Percentiles rank a stretch among this genome's conserved stretches.
These are phyloP conservation scores for Xylaria sp. DNA, from an alignment of 2,329 filamentous ascomycete genomes.

Conservation along the genomic window DNA sequence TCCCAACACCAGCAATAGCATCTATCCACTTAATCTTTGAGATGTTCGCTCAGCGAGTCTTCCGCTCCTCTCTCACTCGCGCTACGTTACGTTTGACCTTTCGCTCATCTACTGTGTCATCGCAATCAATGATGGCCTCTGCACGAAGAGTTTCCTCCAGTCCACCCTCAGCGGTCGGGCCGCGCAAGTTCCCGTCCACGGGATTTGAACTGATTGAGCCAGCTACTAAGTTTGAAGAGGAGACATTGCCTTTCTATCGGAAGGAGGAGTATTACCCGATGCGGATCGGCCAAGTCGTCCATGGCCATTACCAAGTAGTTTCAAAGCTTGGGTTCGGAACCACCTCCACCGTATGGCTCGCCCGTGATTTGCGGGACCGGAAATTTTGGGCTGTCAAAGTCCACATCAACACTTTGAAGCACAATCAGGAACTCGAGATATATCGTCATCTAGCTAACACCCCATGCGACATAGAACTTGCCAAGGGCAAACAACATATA, in stretches of 20 bases:
- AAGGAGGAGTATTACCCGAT: conserved; percentile 15
- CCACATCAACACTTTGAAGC: conserved; percentile 10
- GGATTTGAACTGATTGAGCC: conserved; percentile 10
- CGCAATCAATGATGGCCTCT: not conserved
- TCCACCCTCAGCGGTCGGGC: not conserved
- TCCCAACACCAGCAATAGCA: no score
- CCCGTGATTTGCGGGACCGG: conserved; percentile 11
- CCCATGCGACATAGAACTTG: not conserved
- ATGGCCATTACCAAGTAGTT: conserved; percentile 10
- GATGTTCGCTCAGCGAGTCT: conserved; percentile 7
- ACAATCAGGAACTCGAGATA: conserved; percentile 15
- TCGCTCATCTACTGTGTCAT: not conserved
- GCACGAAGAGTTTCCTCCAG: conserved; percentile 5
- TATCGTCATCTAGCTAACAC: not conserved
- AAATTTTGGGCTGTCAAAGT: conserved; percentile 14
- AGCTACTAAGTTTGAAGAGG: conserved; percentile 8
- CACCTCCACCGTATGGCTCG: conserved; percentile 18
- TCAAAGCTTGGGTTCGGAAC: conserved; percentile 16
- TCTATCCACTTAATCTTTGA: not conserved
- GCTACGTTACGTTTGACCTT: not conserved
- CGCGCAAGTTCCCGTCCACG: conserved; percentile 9
- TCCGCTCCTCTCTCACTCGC: not conserved
- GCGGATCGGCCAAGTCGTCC: conserved; percentile 3
- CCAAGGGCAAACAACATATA: not conserved
- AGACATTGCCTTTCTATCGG: conserved; percentile 4